These are phyloP conservation scores for Eucommia ulmoides DNA, from an alignment of 257 asterid genomes.

Conservation along the genomic window DNA sequence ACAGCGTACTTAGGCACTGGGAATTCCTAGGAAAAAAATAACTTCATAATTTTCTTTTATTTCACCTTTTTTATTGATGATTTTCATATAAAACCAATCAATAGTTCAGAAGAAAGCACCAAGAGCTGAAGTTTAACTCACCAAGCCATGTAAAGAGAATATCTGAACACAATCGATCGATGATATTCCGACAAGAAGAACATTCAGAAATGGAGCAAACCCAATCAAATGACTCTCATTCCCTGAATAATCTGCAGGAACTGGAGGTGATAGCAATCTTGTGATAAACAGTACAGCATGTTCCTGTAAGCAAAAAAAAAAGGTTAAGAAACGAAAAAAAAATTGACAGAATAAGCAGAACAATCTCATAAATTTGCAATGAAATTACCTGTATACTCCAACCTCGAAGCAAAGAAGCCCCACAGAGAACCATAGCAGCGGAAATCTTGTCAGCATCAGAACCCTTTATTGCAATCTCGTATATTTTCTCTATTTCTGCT, in stretches of 20 bases:
- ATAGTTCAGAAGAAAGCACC: conserved; percentile 5
- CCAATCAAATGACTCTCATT: conserved; percentile 75
- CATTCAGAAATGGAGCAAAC: conserved; percentile 78
- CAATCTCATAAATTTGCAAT: not conserved
- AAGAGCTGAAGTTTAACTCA: conserved; percentile 38
- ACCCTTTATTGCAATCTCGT: conserved; percentile 78
- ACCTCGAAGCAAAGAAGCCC: conserved; percentile 92
- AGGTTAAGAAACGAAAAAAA: conserved; percentile 1
- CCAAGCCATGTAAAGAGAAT: conserved; percentile 93
- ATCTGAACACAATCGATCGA: conserved; percentile 65
- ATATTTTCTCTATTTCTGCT: conserved; percentile 93
- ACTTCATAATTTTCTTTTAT: too few relatives aligned
- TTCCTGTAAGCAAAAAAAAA: conserved; percentile 56
- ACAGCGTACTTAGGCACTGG: too few relatives aligned
- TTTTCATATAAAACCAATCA: not conserved
- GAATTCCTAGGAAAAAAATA: too few relatives aligned
- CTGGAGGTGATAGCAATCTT: conserved; percentile 74
- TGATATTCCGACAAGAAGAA: conserved; percentile 77
- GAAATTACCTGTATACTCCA: conserved; percentile 92
- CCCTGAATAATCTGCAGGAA: conserved; percentile 60
- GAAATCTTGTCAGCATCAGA: conserved; percentile 88
- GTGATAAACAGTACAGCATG: conserved; percentile 59
- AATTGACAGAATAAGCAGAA: not conserved
- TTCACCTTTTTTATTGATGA: too few relatives aligned
- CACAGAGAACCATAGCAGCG: conserved; percentile 87